Base-by-base conservation (phyloP, 257 asterid species). In the Jacaranda mimosifolia region DNA sequence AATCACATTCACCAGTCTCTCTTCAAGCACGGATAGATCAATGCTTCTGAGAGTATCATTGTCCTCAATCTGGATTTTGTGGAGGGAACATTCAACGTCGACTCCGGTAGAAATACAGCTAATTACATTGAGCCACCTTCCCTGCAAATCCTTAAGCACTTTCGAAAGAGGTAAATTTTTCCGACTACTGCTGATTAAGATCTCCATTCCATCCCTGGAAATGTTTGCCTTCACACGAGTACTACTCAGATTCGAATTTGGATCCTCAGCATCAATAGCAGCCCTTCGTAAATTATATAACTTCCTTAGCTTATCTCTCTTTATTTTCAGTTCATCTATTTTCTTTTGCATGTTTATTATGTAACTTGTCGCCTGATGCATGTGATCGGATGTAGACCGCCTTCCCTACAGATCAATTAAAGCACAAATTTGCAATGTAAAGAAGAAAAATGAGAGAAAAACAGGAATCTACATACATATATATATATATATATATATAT, bases 361-460 rank as follows among this genome's bases (percentile, higher is more conserved):
- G 72, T 89, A 89, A 12, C 40, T 88, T 57, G 73, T 81, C 0
- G 91, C 81, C 63, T 80, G 83, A 5, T 85, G 73, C 77, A 87
- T 73, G n/a, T 84, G 90, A 64, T 91, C 92, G 0, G 84, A 68
- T 46, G 75, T 81, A 0, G 91, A 78, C 7, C 87, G 79, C 71
- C 84, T 91, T 11, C 91, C 93, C 97, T 91, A 57, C 0, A 49
- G 9, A 53, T 48, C 9, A 74, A 68, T 7, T 0, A 39, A 4
- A 1, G 17, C 53, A 4, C 6, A 68, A 36, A 77, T 4, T 48
- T 48, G 5, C 9, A 17, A 55, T 5, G 46, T 6, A 26, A 26
- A 26, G 3, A 52, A n/a, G n/a, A 6, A 60, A 26, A 35, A 60
- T 26, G 18, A 6, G 48, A 63, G 51, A 38, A 49, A 49, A 53